A percentile compares a stretch with the other conserved stretches of the same genome.
Conservation (phyloP, 2,329 filamentous ascomycete genomes). For the Zymoseptoria ardabiliae region DNA sequence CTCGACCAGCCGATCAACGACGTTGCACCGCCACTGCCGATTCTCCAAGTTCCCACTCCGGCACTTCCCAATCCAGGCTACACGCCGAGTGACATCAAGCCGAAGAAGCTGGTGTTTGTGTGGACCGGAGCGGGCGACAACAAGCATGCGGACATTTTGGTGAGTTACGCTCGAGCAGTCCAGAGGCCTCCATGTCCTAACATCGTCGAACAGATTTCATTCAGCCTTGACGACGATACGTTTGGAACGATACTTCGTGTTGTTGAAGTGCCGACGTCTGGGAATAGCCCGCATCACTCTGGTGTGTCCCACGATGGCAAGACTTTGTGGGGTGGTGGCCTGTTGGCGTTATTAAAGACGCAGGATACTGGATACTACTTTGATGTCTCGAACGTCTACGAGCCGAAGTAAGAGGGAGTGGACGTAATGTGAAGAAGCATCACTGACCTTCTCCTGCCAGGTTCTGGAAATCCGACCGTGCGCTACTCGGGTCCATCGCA, state of each 20-base stretch:
- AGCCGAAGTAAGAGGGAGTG: constrained; percentile 38
- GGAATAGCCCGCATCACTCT: constrained; percentile 55
- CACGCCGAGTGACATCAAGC: constrained; percentile 48
- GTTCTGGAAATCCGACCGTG: constrained; percentile 50
- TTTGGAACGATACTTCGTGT: constrained; percentile 54
- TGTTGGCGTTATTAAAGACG: constrained; percentile 12
- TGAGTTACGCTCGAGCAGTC: constrained; percentile 25
- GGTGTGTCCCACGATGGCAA: constrained; percentile 15
- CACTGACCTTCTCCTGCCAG: constrained; percentile 9
- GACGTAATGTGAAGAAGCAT: constrained; percentile 18
- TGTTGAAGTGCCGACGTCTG: constrained; percentile 52
- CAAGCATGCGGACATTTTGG: constrained; percentile 35
- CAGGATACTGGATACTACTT: constrained; percentile 58
- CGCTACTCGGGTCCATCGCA: constrained; percentile 51
- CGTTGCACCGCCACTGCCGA: constrained; percentile 48
- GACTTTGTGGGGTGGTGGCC: constrained; percentile 15
- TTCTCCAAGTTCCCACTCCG: constrained; percentile 54
- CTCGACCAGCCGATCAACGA: constrained; percentile 33
- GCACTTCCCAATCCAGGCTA: constrained; percentile 48
- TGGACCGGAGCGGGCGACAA: constrained; percentile 57
- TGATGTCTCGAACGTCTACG: constrained; percentile 52
- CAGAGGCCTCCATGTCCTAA: constrained; percentile 46
- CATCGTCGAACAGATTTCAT: constrained; percentile 35
- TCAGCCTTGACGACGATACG: constrained; percentile 55
- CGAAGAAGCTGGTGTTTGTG: constrained; percentile 61